Percentiles rank a stretch among this genome's conserved stretches.
These are phyloP conservation scores for Polyporus tsugae DNA, from an alignment of 1,284 basidiomycete species.

Conservation along the genomic window DNA sequence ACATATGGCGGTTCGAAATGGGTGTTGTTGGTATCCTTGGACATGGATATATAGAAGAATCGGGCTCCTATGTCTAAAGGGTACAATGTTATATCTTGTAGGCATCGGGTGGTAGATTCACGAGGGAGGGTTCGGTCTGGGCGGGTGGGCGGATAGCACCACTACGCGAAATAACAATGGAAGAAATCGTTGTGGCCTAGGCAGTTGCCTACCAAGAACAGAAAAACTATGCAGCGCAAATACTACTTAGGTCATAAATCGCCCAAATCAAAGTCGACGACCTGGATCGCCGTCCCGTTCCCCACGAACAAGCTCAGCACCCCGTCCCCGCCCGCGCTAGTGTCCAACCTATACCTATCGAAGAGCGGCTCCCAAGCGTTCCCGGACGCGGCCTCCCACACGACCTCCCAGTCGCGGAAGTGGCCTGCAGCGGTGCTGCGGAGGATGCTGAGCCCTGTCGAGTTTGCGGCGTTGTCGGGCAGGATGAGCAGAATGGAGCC, in stretches of 20 bases:
- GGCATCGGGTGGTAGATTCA: too few relatives aligned
- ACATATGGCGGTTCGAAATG: not conserved
- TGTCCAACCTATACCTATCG: conserved; percentile 45
- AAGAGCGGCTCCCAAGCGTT: conserved; percentile 49
- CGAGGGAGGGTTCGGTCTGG: too few relatives aligned
- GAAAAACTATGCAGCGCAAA: not conserved
- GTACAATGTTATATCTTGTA: too few relatives aligned
- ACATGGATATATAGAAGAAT: not conserved
- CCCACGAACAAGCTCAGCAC: conserved; percentile 49
- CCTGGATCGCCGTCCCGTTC: conserved; percentile 46
- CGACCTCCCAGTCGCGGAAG: conserved; percentile 48
- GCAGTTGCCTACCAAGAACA: not conserved
- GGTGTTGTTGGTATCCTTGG: not conserved
- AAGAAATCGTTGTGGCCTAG: too few relatives aligned
- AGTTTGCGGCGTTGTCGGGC: conserved; percentile 49
- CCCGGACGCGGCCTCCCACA: conserved; percentile 46
- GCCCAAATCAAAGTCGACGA: conserved; percentile 43
- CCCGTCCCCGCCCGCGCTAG: conserved; percentile 36
- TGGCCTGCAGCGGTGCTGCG: conserved; percentile 44
- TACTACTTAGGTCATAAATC: conserved; percentile 13
- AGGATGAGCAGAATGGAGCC: conserved; percentile 45
- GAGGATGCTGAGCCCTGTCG: conserved; percentile 47
- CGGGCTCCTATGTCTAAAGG: not conserved
- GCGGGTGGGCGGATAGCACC: too few relatives aligned
- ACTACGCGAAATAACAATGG: too few relatives aligned